These are phyloP conservation scores for Leccinellum albellum DNA, from an alignment of 768 basidiomycete genomes.

Conservation along the genomic window DNA sequence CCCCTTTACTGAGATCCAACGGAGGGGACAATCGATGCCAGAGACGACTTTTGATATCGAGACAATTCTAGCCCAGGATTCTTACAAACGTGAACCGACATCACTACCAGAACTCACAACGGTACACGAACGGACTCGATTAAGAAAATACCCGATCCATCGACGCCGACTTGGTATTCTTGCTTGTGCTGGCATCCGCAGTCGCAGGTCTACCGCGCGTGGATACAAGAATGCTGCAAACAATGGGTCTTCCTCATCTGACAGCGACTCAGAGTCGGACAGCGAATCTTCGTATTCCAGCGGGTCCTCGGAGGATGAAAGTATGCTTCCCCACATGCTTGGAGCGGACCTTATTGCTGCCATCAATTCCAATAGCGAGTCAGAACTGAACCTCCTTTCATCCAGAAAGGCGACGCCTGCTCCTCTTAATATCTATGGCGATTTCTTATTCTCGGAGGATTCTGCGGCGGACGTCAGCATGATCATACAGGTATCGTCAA, in stretches of 20 bases:
- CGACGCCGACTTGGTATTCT: slow-evolving; percentile 16
- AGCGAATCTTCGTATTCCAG: slow-evolving; percentile 19
- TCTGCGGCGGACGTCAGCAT: slow-evolving; percentile 21
- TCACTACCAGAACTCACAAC: not conserved
- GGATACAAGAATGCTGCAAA: not conserved
- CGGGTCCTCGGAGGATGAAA: slow-evolving; percentile 18
- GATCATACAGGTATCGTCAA: slow-evolving; percentile 19
- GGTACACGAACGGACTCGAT: not conserved
- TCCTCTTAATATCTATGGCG: slow-evolving; percentile 4
- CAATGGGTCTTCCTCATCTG: slow-evolving; percentile 11
- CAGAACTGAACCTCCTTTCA: slow-evolving; percentile 13
- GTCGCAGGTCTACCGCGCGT: slow-evolving; percentile 7
- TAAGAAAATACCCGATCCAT: not conserved
- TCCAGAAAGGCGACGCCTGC: not conserved
- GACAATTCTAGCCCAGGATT: not conserved
- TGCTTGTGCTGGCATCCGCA: slow-evolving; percentile 20
- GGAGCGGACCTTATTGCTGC: slow-evolving; percentile 28
- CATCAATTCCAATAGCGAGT: slow-evolving; percentile 26
- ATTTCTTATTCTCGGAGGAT: slow-evolving; percentile 12
- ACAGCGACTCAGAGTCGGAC: slow-evolving; percentile 16
- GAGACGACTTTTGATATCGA: not conserved
- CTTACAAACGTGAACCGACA: not conserved
- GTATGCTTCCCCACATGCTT: slow-evolving; percentile 23
- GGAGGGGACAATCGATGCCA: not conserved
- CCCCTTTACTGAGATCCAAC: not conserved